A percentile compares a stretch with the other conserved stretches of the same genome.
Conservation (phyloP, 2,329 filamentous ascomycete genomes). For the Aspergillus pseudoterreus region DNA sequence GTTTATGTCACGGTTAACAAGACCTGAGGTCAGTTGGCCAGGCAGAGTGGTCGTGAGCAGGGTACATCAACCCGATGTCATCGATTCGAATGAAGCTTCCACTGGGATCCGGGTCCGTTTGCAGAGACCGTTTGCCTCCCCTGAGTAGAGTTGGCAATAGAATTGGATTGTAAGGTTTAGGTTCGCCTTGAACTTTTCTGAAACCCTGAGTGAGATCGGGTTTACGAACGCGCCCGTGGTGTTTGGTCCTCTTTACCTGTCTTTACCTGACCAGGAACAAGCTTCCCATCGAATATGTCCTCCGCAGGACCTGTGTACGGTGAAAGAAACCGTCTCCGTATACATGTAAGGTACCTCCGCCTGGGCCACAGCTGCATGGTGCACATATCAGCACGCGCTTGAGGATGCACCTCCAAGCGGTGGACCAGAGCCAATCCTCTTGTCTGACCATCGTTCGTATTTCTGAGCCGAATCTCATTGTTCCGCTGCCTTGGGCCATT, state of each 20-base stretch:
- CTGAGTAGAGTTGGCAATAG: neutral
- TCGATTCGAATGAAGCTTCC: conserved; percentile 12
- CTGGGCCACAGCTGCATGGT: conserved; percentile 10
- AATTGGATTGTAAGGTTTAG: conserved; percentile 3
- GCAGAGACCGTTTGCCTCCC: neutral
- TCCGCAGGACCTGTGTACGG: neutral
- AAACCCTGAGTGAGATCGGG: conserved; percentile 4
- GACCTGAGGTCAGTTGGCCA: neutral
- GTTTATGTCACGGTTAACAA: too few relatives aligned
- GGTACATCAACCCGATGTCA: conserved; percentile 9
- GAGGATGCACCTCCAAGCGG: neutral
- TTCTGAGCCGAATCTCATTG: conserved; percentile 1
- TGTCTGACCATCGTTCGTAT: conserved; percentile 1
- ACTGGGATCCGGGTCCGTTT: conserved; percentile 9
- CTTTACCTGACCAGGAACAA: conserved; percentile 11
- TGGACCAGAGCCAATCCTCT: neutral
- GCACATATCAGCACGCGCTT: too few relatives aligned
- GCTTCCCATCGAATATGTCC: neutral
- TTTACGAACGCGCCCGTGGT: conserved; percentile 2
- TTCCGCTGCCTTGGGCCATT: conserved; percentile 1
- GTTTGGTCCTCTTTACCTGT: neutral
- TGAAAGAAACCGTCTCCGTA: neutral
- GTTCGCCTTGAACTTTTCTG: conserved; percentile 1
- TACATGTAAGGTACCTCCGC: conserved; percentile 17
- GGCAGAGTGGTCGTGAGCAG: too few relatives aligned